Conservation (phyloP, 495 filamentous ascomycete genomes). For the Oleoguttula mirabilis region DNA sequence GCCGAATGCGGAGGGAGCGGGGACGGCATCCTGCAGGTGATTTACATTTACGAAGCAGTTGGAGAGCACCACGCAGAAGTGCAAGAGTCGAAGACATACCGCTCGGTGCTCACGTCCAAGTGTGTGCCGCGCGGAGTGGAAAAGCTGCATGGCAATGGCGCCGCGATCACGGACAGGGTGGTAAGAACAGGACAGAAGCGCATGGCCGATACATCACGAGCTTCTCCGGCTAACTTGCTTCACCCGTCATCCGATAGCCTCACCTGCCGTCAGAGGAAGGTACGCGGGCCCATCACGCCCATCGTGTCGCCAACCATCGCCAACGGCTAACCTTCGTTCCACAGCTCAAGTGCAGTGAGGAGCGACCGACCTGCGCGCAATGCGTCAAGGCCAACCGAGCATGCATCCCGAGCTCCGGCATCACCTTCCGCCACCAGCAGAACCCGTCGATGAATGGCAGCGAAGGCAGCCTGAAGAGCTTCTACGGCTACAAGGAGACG, state of each 20-base stretch:
- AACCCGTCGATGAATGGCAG: slow-evolving; percentile 59
- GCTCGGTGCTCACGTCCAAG: too few relatives aligned
- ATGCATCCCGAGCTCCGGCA: slow-evolving; percentile 50
- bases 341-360: slow-evolving; percentile 49
- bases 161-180: slow-evolving; percentile 41
- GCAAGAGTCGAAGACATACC: too few relatives aligned
- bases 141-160: not conserved
- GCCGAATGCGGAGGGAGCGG: too few relatives aligned
- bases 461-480: slow-evolving; percentile 43
- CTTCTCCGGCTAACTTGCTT: slow-evolving; percentile 1
- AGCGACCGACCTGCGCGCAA: slow-evolving; percentile 46
- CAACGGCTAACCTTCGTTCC: not conserved
- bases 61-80: too few relatives aligned
- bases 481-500: slow-evolving; percentile 59
- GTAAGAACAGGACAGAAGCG: slow-evolving; percentile 25
- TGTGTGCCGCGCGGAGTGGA: too few relatives aligned
- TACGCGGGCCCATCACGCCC: not conserved
- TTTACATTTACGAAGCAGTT: too few relatives aligned
- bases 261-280: slow-evolving; percentile 50
- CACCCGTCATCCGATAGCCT: slow-evolving; percentile 27
- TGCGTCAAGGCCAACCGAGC: slow-evolving; percentile 49
- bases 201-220: not conserved
- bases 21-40: too few relatives aligned
- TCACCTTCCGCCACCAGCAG: slow-evolving; percentile 59
- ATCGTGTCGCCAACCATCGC: not conserved